Conservation (phyloP, 257 asterid genomes). For the Nicotiana attenuata region DNA sequence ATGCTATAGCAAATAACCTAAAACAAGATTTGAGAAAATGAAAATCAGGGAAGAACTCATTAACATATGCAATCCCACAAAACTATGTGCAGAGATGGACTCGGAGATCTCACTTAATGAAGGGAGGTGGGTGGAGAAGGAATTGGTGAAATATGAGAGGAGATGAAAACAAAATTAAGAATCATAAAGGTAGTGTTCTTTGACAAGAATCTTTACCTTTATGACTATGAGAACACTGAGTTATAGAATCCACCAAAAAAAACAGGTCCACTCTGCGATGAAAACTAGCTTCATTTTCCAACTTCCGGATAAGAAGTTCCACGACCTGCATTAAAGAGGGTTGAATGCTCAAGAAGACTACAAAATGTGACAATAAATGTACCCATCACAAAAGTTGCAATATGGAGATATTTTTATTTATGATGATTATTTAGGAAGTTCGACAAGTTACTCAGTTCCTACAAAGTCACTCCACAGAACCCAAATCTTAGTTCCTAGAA, state of each 20-base stretch:
- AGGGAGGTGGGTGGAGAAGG: neutral
- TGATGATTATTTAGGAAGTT: neutral
- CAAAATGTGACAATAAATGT: neutral
- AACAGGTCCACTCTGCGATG: slow-evolving; percentile 88
- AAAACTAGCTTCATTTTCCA: slow-evolving; percentile 70
- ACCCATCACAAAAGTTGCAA: neutral
- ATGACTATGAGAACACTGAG: slow-evolving; percentile 95
- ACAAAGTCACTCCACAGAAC: neutral
- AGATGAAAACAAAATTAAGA: neutral
- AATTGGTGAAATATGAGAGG: neutral
- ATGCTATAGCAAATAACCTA: neutral
- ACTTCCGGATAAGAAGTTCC: slow-evolving; percentile 78
- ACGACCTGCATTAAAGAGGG: slow-evolving; percentile 57
- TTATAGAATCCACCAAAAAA: slow-evolving; percentile 91
- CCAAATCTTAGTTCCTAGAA: neutral
- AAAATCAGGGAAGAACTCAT: neutral
- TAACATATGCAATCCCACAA: neutral
- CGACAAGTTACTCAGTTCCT: neutral
- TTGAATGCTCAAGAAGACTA: neutral
- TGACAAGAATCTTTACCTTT: slow-evolving; percentile 47
- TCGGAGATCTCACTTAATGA: neutral
- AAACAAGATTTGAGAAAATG: neutral
- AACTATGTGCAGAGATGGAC: neutral
- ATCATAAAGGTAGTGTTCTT: neutral
- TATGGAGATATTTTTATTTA: neutral